These are phyloP conservation scores for Tylopilus vinaceipallidus DNA, from an alignment of 768 basidiomycete genomes.

Conservation along the genomic window DNA sequence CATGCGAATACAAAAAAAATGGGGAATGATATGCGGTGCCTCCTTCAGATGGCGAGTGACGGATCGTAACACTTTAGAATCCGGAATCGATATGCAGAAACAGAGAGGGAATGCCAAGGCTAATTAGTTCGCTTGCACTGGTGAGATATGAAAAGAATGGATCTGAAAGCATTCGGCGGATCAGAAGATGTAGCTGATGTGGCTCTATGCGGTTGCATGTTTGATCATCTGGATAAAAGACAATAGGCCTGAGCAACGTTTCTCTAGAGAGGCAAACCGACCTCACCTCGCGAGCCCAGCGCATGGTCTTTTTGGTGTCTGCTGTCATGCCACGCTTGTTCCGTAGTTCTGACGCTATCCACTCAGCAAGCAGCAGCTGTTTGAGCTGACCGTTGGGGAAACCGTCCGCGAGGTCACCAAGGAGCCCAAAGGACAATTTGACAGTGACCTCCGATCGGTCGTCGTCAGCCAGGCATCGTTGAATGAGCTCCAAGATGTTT, in stretches of 20 bases:
- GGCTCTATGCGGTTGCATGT: constrained; percentile 67
- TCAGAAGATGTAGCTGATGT: constrained; percentile 10
- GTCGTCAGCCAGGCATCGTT: constrained; percentile 74
- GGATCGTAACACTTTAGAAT: constrained; percentile 19
- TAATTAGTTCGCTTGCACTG: constrained; percentile 52
- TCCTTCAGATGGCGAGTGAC: constrained; percentile 67
- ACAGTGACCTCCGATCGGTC: constrained; percentile 79
- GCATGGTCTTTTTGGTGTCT: constrained; percentile 85
- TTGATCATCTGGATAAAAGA: constrained; percentile 72
- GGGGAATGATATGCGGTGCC: constrained; percentile 50
- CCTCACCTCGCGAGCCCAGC: constrained; percentile 90
- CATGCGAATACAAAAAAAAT: constrained; percentile 47
- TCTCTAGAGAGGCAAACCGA: not conserved
- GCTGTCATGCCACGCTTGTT: constrained; percentile 68
- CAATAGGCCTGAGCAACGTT: not conserved
- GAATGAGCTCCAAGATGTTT: constrained; percentile 77
- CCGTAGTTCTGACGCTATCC: constrained; percentile 74
- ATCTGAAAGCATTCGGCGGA: constrained; percentile 29
- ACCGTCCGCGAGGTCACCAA: constrained; percentile 91
- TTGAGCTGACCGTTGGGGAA: constrained; percentile 83
- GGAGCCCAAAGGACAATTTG: constrained; percentile 75
- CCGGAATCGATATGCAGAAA: constrained; percentile 14
- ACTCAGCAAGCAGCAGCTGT: constrained; percentile 71
- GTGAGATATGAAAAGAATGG: constrained; percentile 33
- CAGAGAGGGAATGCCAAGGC: constrained; percentile 13